These are phyloP conservation scores for Boletus rex-veris DNA, from an alignment of 768 basidiomycete genomes.

Conservation along the genomic window DNA sequence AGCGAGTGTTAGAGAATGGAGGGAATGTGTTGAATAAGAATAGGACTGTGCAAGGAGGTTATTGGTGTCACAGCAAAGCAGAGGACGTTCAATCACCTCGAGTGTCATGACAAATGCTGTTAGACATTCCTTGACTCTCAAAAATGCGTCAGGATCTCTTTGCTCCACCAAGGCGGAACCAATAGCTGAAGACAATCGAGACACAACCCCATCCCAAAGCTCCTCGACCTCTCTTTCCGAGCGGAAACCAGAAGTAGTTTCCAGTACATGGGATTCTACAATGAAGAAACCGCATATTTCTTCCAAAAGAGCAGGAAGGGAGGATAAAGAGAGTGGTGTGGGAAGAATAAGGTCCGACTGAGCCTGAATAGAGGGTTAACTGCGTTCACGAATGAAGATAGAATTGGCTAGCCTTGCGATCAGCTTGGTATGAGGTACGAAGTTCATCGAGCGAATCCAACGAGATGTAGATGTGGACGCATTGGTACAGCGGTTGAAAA, in stretches of 20 bases:
- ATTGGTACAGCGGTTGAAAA: slow-evolving; percentile 93
- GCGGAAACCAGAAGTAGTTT: slow-evolving; percentile 87
- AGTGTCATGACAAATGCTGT: slow-evolving; percentile 87
- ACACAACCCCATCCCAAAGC: slow-evolving; percentile 86
- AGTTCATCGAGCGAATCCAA: slow-evolving; percentile 89
- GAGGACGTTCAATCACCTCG: slow-evolving; percentile 53
- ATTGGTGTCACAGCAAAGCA: not conserved
- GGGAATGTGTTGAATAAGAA: slow-evolving; percentile 76
- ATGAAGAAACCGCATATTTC: slow-evolving; percentile 98
- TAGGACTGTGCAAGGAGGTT: slow-evolving; percentile 55
- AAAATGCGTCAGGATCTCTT: slow-evolving; percentile 75
- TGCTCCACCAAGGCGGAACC: slow-evolving; percentile 69
- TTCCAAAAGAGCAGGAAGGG: slow-evolving; percentile 76
- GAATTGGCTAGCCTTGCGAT: slow-evolving; percentile 66
- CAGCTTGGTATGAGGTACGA: slow-evolving; percentile 92
- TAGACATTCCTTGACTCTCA: slow-evolving; percentile 80
- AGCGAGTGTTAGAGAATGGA: slow-evolving; percentile 81
- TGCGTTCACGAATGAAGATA: not conserved
- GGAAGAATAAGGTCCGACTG: slow-evolving; percentile 97
- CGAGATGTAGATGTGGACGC: slow-evolving; percentile 93
- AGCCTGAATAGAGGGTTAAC: slow-evolving; percentile 50
- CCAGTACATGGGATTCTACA: slow-evolving; percentile 88
- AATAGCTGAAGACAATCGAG: slow-evolving; percentile 69
- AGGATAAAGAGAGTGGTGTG: slow-evolving; percentile 57
- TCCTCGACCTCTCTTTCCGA: slow-evolving; percentile 89